Percentiles rank a stretch among this genome's conserved stretches.
phyloP scores from a whole-genome alignment of 345 rosid genomes.

The Lagerstroemia speciosa region DNA sequence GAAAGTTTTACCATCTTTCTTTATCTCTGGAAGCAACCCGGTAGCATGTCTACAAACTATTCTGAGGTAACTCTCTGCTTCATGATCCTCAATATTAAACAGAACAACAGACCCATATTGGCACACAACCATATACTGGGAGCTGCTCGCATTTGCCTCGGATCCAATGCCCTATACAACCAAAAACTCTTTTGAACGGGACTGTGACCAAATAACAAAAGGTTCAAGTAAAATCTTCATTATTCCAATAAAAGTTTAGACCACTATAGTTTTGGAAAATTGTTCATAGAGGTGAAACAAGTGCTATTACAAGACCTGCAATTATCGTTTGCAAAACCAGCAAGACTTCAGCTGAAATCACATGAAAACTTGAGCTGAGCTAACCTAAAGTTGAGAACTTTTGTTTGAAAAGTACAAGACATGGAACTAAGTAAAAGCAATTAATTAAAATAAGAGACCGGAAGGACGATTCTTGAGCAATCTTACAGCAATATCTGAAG shows the following conservation, averaged over 20 bases:
- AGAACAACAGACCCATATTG: slow-evolving; percentile 92
- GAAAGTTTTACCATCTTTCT: slow-evolving; percentile 56
- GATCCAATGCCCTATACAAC: slow-evolving; percentile 38
- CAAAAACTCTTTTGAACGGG: neutral
- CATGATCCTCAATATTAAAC: slow-evolving; percentile 67
- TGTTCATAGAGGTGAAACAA: neutral
- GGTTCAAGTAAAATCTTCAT: neutral
- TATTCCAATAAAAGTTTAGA: neutral
- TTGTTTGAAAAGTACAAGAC: neutral
- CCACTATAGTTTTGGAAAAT: neutral
- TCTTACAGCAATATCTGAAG: slow-evolving; percentile 67
- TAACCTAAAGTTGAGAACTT: neutral
- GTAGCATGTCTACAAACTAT: slow-evolving; percentile 65
- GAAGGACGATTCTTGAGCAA: slow-evolving; percentile 7
- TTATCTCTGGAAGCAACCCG: slow-evolving; percentile 71
- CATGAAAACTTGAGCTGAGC: neutral
- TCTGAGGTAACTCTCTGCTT: slow-evolving; percentile 54
- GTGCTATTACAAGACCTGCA: neutral
- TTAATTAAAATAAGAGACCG: neutral
- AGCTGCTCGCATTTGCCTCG: slow-evolving; percentile 30
- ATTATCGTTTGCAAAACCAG: neutral
- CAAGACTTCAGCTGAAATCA: neutral
- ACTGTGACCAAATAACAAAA: neutral
- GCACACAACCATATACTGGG: slow-evolving; percentile 69
- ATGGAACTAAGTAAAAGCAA: neutral